A percentile compares a stretch with the other conserved stretches of the same genome.
phyloP scores from a whole-genome alignment of 495 filamentous ascomycete species.

The Penicillium paxilli region DNA sequence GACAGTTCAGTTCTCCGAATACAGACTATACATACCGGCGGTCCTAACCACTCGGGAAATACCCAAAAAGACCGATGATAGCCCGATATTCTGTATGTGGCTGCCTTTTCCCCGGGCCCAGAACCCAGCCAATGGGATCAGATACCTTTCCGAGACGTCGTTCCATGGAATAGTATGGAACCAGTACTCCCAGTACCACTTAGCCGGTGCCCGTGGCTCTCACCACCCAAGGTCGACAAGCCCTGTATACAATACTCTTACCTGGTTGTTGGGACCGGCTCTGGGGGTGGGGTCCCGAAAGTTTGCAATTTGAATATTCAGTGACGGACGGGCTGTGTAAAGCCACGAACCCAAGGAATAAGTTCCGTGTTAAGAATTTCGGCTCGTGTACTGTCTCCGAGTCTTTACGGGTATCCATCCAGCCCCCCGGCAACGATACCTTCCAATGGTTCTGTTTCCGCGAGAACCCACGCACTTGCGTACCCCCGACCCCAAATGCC shows the following conservation, averaged over 20 bases:
- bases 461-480: background rate
- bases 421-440: background rate
- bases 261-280: conserved; percentile 24
- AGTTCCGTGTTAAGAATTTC: background rate
- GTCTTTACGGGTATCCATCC: background rate
- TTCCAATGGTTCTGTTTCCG: background rate
- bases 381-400: background rate
- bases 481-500: background rate
- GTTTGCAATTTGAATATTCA: background rate
- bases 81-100: background rate
- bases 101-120: background rate
- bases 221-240: background rate
- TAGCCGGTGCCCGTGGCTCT: background rate
- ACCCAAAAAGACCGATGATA: background rate
- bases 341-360: background rate
- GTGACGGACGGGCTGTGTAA: background rate
- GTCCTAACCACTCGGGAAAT: background rate
- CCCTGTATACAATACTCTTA: conserved; percentile 14
- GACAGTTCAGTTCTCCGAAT: too few species aligned
- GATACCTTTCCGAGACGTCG: background rate
- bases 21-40: background rate
- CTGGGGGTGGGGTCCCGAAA: conserved; percentile 9
- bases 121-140: conserved; percentile 1
- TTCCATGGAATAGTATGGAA: background rate
- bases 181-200: background rate